Evolutionary conservation across 2,329 filamentous ascomycete species (phyloP).

Genomic region (Alternaria panax): DNA sequence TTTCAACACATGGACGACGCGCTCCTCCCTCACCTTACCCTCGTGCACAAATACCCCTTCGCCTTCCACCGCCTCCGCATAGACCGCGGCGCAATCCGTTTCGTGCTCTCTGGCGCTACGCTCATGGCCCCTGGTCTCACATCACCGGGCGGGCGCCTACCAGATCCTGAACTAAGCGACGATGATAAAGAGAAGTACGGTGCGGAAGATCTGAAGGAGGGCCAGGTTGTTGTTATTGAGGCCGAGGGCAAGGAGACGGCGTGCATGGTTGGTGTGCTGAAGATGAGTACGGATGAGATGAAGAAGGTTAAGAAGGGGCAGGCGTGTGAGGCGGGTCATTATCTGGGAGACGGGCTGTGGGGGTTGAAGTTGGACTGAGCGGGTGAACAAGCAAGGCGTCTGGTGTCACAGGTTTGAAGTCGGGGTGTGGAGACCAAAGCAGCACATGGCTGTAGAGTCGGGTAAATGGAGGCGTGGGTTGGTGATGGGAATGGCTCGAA

Average conservation of each 20-base stretch:
- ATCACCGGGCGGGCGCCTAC: slow-evolving; percentile 79
- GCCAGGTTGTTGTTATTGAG: slow-evolving; percentile 84
- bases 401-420: background rate
- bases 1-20: slow-evolving; percentile 83
- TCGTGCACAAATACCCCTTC: slow-evolving; percentile 88
- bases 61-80: slow-evolving; percentile 87
- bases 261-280: slow-evolving; percentile 85
- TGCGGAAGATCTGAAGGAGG: slow-evolving; percentile 75
- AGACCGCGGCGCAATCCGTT: slow-evolving; percentile 94
- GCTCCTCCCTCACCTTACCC: slow-evolving; percentile 84
- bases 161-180: slow-evolving; percentile 56
- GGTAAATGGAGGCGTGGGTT: background rate
- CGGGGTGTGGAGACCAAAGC: background rate
- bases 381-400: background rate
- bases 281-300: slow-evolving; percentile 86
- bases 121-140: slow-evolving; percentile 97
- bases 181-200: slow-evolving; percentile 55
- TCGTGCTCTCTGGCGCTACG: slow-evolving; percentile 90
- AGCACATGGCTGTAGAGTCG: background rate
- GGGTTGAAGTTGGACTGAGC: slow-evolving; percentile 66
- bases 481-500: background rate
- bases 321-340: slow-evolving; percentile 93
- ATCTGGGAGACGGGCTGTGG: slow-evolving; percentile 93
- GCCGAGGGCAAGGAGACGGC: slow-evolving; percentile 94
- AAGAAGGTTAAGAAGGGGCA: slow-evolving; percentile 94